A percentile compares a stretch with the other conserved stretches of the same genome.
Conservation (phyloP, 805 yeast genomes). For the Starmerella gropengiesseri region DNA sequence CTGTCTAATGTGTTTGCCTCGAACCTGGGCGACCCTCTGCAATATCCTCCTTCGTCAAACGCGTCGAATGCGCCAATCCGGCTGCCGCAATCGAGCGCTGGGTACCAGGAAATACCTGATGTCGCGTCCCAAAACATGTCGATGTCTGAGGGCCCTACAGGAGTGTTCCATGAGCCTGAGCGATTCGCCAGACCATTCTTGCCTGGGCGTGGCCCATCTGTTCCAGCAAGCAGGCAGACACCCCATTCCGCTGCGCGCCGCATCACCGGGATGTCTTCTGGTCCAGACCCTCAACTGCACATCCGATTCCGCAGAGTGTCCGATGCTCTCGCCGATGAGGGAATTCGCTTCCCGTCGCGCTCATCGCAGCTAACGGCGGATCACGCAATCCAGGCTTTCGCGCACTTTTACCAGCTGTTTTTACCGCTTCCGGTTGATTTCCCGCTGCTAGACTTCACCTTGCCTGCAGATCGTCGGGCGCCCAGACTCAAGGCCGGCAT, state of each 20-base stretch:
- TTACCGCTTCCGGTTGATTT: conserved; percentile 5
- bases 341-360: conserved; percentile 2
- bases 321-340: conserved; percentile 1
- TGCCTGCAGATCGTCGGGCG: background rate
- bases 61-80: background rate
- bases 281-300: too few species aligned
- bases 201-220: background rate
- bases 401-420: conserved; percentile 1
- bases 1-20: conserved; percentile 3
- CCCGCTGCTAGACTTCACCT: background rate
- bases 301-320: background rate
- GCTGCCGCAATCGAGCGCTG: conserved; percentile 3
- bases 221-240: background rate
- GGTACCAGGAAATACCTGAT: background rate
- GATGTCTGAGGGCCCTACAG: background rate
- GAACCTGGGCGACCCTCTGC: background rate
- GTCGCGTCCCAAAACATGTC: background rate
- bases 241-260: background rate
- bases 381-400: conserved; percentile 5
- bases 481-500: background rate
- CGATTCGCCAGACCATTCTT: background rate
- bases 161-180: background rate
- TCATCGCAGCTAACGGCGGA: background rate
- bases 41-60: too few species aligned
- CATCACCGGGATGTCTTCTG: too few species aligned